Percentiles rank a stretch among this genome's conserved stretches.
Evolutionary conservation across 768 basidiomycete genomes (phyloP).

Genomic region (Stropharia rugosoannulata): DNA sequence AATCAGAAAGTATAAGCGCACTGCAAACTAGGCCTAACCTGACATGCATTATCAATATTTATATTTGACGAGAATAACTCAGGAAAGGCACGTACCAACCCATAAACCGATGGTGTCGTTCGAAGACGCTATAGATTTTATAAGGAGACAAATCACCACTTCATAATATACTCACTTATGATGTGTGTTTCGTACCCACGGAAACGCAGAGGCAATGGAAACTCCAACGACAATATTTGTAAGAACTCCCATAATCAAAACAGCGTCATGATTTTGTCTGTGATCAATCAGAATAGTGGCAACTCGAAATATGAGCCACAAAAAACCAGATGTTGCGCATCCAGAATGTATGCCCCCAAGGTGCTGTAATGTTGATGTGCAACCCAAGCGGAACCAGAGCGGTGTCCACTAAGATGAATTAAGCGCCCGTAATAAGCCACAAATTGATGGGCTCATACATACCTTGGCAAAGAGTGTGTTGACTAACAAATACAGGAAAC

Average conservation of each 20-base stretch:
- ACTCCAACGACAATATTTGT: conserved; percentile 59
- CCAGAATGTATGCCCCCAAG: conserved; percentile 86
- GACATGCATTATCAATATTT: neutral
- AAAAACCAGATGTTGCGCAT: conserved; percentile 71
- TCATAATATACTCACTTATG: conserved; percentile 58
- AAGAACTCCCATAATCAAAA: conserved; percentile 61
- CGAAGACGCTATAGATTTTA: conserved; percentile 57
- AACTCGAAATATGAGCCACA: conserved; percentile 70
- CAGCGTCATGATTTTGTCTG: conserved; percentile 47
- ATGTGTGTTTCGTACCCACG: conserved; percentile 79
- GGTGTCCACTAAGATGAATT: conserved; percentile 39
- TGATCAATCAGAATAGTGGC: conserved; percentile 51
- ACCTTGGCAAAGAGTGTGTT: conserved; percentile 83
- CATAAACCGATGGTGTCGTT: conserved; percentile 79
- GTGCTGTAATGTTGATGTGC: conserved; percentile 74
- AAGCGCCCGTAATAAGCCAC: conserved; percentile 3
- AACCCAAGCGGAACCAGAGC: conserved; percentile 58
- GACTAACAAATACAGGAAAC: conserved; percentile 67
- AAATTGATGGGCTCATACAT: conserved; percentile 4
- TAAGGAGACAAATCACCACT: neutral
- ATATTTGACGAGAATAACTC: neutral
- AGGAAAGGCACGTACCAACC: conserved; percentile 56
- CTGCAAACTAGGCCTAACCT: conserved; percentile 48
- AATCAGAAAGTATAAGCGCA: conserved; percentile 26
- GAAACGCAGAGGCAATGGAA: conserved; percentile 67